Evolutionary conservation across 2,329 filamentous ascomycete species (phyloP).

Genomic region (Oidium heveae): DNA sequence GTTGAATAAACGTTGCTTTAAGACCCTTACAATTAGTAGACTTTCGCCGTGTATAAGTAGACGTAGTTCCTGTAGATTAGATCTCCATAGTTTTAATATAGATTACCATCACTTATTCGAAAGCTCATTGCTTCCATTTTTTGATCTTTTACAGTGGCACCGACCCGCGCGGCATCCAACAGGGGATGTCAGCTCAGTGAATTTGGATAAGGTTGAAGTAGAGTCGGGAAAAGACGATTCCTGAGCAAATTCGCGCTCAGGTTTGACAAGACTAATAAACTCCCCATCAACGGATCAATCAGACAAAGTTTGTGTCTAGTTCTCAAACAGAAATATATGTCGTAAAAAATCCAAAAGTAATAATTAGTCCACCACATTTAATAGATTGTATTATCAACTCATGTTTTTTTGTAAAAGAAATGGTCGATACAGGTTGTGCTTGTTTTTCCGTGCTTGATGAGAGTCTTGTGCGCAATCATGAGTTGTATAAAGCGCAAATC

Average conservation of each 20-base stretch:
- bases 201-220: background rate
- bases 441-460: background rate
- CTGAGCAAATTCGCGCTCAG: background rate
- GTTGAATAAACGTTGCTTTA: too few relatives aligned
- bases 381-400: background rate
- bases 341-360: background rate
- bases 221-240: background rate
- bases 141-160: too few relatives aligned
- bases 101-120: too few relatives aligned
- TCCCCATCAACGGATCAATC: background rate
- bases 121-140: too few relatives aligned
- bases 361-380: background rate
- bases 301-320: too few relatives aligned
- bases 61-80: too few relatives aligned
- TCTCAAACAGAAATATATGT: too few relatives aligned
- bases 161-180: background rate
- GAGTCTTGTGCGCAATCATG: background rate
- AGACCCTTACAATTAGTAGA: too few relatives aligned
- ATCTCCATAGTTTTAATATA: too few relatives aligned
- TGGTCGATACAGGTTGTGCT: background rate
- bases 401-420: background rate
- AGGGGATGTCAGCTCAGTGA: background rate
- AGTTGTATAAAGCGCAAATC: background rate
- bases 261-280: background rate
- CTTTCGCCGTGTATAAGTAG: too few relatives aligned